These are phyloP conservation scores for Penicillium verrucosum DNA, from an alignment of 2,329 filamentous ascomycete genomes.

Conservation along the genomic window DNA sequence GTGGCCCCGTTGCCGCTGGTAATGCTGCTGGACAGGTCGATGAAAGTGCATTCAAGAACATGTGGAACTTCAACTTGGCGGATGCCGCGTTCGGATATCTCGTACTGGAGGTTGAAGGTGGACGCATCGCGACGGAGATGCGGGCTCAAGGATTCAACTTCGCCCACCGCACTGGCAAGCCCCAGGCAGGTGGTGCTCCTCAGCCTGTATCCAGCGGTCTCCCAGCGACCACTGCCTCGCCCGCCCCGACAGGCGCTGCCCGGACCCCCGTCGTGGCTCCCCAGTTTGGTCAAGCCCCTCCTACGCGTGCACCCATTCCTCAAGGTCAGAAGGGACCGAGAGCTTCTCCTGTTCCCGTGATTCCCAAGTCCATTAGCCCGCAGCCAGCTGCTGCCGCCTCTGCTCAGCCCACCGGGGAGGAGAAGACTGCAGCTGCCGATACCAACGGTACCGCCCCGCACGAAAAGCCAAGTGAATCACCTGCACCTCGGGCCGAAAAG, in stretches of 20 bases:
- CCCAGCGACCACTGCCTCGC: conserved; percentile 33
- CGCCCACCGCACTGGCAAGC: conserved; percentile 87
- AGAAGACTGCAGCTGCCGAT: conserved; percentile 51
- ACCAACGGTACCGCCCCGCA: conserved; percentile 52
- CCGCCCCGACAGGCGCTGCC: conserved; percentile 38
- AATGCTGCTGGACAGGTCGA: conserved; percentile 81
- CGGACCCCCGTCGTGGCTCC: conserved; percentile 36
- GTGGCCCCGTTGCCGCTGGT: conserved; percentile 72
- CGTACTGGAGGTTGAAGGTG: conserved; percentile 90
- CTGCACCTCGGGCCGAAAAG: conserved; percentile 58
- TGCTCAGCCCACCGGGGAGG: conserved; percentile 41
- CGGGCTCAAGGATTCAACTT: conserved; percentile 99
- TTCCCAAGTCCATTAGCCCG: conserved; percentile 40
- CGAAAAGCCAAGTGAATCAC: conserved; percentile 40
- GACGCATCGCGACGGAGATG: conserved; percentile 97
- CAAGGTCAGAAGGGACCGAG: conserved; percentile 34
- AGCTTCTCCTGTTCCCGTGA: conserved; percentile 42
- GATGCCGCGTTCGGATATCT: conserved; percentile 97
- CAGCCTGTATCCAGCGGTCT: conserved; percentile 27
- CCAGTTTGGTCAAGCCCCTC: conserved; percentile 43
- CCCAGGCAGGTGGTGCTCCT: conserved; percentile 43
- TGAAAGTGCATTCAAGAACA: conserved; percentile 99
- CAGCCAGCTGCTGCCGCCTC: conserved; percentile 39
- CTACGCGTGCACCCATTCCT: conserved; percentile 31
- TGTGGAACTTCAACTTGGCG: conserved; percentile 99